These are phyloP conservation scores for Skeletonema grethae DNA, from an alignment of 108 stramenopile species.

Conservation along the genomic window DNA sequence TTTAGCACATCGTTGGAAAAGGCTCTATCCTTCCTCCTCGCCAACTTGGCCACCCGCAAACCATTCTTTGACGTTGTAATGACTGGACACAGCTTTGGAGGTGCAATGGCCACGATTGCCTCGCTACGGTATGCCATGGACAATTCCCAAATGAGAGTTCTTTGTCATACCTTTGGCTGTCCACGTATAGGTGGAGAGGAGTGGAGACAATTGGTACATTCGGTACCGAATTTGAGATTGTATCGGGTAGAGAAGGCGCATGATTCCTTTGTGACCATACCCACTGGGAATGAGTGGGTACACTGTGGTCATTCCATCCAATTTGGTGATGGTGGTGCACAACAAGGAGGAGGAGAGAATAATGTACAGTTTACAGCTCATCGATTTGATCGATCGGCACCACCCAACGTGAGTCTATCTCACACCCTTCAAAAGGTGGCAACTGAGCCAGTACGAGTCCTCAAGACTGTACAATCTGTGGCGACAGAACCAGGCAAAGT, in stretches of 20 bases:
- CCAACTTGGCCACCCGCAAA: slow-evolving; percentile 63
- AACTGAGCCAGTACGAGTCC: not conserved
- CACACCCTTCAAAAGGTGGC: slow-evolving; percentile 17
- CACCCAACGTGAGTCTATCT: slow-evolving; percentile 2
- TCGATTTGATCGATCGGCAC: slow-evolving; percentile 53
- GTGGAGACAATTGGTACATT: slow-evolving; percentile 66
- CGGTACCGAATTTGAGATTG: slow-evolving; percentile 69
- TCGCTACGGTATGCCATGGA: slow-evolving; percentile 61
- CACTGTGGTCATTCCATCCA: slow-evolving; percentile 50
- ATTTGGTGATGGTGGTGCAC: slow-evolving; percentile 24
- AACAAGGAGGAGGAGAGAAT: not conserved
- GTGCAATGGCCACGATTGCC: slow-evolving; percentile 65
- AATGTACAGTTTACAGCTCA: slow-evolving; percentile 46
- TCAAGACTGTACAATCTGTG: not conserved
- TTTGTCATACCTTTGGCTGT: slow-evolving; percentile 59
- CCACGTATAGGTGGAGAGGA: slow-evolving; percentile 69
- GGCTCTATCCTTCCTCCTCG: slow-evolving; percentile 57
- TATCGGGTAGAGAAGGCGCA: slow-evolving; percentile 63
- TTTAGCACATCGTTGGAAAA: slow-evolving; percentile 58
- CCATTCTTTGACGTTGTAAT: slow-evolving; percentile 83
- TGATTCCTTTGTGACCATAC: slow-evolving; percentile 56
- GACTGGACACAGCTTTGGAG: slow-evolving; percentile 77
- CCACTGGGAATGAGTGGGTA: slow-evolving; percentile 37
- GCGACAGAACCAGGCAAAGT: not conserved
- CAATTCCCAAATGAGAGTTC: slow-evolving; percentile 61